Conservation (phyloP, 2,329 filamentous ascomycete genomes). For the Colletotrichum musicola region DNA sequence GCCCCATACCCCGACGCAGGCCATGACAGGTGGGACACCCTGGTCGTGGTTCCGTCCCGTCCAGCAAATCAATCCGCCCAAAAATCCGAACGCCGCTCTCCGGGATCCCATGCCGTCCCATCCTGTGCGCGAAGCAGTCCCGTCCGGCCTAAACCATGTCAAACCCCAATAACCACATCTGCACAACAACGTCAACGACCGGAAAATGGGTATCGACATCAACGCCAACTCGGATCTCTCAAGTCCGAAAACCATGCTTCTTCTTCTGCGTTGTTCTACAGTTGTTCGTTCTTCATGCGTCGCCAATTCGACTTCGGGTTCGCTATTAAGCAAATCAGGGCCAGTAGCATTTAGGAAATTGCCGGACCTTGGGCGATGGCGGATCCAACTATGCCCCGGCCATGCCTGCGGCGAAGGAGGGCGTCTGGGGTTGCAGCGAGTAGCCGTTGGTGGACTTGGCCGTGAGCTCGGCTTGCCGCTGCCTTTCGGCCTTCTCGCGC, state of each 20-base stretch:
- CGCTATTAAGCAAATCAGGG: too few species aligned
- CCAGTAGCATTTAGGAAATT: too few species aligned
- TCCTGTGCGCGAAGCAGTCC: conserved; percentile 23
- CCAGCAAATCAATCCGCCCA: conserved; percentile 24
- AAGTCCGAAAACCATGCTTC: conserved; percentile 7
- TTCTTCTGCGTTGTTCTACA: neutral
- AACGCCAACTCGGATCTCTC: conserved; percentile 25
- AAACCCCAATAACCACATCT: conserved; percentile 6
- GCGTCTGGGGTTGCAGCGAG: conserved; percentile 49
- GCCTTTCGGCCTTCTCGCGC: conserved; percentile 82
- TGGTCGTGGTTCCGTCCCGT: conserved; percentile 27
- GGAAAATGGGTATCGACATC: conserved; percentile 23
- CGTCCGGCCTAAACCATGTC: conserved; percentile 26
- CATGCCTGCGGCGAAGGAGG: conserved; percentile 40
- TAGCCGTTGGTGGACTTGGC: conserved; percentile 54
- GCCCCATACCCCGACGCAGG: neutral
- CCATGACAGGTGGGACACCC: conserved; percentile 9
- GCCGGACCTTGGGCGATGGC: neutral
- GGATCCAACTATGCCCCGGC: conserved; percentile 31
- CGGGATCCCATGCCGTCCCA: conserved; percentile 29
- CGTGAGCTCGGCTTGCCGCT: conserved; percentile 60
- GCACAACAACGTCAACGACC: conserved; percentile 24
- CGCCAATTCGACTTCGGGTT: too few species aligned
- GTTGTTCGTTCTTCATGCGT: neutral
- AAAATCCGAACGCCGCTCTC: conserved; percentile 35